These are phyloP conservation scores for Apophysomyces elegans DNA, from an alignment of 371 early-diverging fungal species.

Conservation along the genomic window DNA sequence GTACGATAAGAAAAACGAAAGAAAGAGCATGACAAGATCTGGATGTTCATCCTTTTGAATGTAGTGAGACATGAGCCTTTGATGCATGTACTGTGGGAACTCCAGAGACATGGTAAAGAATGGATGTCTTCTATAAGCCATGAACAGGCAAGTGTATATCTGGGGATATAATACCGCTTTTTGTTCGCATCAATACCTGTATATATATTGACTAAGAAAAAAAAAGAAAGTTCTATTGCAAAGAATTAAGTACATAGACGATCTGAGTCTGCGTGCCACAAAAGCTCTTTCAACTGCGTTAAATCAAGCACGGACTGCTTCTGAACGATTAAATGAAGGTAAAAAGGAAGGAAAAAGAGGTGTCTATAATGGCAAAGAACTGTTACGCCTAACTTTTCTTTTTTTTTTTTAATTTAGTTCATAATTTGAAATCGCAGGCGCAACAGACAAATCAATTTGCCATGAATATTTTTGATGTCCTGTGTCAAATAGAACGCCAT, in stretches of 20 bases:
- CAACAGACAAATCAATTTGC: slow-evolving; percentile 10
- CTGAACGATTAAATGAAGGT: slow-evolving; percentile 33
- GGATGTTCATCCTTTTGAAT: background rate
- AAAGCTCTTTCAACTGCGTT: slow-evolving; percentile 21
- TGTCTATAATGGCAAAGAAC: too few relatives aligned
- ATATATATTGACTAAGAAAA: too few relatives aligned
- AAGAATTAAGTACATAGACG: slow-evolving; percentile 35
- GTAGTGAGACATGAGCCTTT: slow-evolving; percentile 6
- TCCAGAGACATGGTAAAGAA: slow-evolving; percentile 23
- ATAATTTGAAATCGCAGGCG: slow-evolving; percentile 26
- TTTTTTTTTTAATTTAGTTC: background rate
- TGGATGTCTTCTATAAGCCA: slow-evolving; percentile 21
- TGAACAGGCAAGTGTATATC: slow-evolving; percentile 20
- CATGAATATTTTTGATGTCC: slow-evolving; percentile 22
- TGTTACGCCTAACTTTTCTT: background rate
- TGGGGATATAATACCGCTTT: background rate
- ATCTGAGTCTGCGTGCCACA: slow-evolving; percentile 22
- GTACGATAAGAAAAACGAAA: background rate
- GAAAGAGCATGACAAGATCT: background rate
- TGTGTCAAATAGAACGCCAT: slow-evolving; percentile 14
- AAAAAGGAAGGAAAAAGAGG: background rate
- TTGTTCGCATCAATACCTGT: background rate
- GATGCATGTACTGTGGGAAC: slow-evolving; percentile 23
- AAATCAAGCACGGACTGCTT: slow-evolving; percentile 27
- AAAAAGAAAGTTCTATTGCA: slow-evolving; percentile 24